These are phyloP conservation scores for Candida chauliodis DNA, from an alignment of 805 yeast species.

Conservation along the genomic window DNA sequence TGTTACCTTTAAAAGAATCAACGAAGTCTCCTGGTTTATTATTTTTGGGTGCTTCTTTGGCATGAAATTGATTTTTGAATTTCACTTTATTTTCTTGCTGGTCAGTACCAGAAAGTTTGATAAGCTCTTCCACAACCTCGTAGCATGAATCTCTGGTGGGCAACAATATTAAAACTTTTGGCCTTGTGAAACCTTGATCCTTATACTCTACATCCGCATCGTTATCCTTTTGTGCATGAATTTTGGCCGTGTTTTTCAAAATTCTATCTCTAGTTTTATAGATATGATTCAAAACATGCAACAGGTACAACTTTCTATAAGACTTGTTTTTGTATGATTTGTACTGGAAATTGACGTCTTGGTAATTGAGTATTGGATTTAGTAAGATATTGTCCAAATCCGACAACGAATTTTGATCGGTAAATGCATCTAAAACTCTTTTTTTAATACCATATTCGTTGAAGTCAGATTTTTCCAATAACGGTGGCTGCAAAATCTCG, in stretches of 20 bases:
- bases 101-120: conserved; percentile 59
- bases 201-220: conserved; percentile 56
- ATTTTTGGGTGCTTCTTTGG: conserved; percentile 43
- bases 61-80: conserved; percentile 67
- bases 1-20: conserved; percentile 78
- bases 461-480: conserved; percentile 9
- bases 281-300: conserved; percentile 81
- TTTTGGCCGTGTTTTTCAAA: conserved; percentile 66
- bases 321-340: conserved; percentile 45
- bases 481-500: conserved; percentile 12
- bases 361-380: conserved; percentile 67
- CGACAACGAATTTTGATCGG: conserved; percentile 10
- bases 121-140: conserved; percentile 60
- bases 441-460: conserved; percentile 27
- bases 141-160: conserved; percentile 83
- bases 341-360: conserved; percentile 64
- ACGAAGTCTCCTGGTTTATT: conserved; percentile 82
- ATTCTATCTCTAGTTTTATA: conserved; percentile 84
- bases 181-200: conserved; percentile 95
- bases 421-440: conserved; percentile 22
- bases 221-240: conserved; percentile 41
- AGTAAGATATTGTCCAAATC: conserved; percentile 33
- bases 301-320: conserved; percentile 59
- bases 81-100: conserved; percentile 80
- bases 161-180: conserved; percentile 75